These are phyloP conservation scores for Oenanthe sinensis DNA, from an alignment of 129 eudicot species.

Conservation along the genomic window DNA sequence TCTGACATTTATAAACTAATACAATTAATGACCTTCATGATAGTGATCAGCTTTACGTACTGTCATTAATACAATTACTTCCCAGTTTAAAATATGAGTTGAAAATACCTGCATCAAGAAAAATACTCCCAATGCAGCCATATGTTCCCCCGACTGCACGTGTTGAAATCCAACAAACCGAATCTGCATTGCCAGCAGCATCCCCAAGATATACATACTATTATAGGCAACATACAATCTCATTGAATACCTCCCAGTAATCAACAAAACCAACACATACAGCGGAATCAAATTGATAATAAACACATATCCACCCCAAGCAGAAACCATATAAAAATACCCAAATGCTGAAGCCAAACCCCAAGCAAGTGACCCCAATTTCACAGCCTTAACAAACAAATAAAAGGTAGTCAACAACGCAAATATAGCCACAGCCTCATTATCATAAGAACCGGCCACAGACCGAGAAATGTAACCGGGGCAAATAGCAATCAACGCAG, in stretches of 20 bases:
- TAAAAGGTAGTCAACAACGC: slow-evolving; percentile 83
- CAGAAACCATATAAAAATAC: slow-evolving; percentile 94
- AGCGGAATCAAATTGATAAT: slow-evolving; percentile 78
- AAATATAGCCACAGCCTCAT: slow-evolving; percentile 87
- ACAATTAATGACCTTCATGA: background rate
- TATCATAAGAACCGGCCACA: slow-evolving; percentile 90
- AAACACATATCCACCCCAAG: slow-evolving; percentile 99
- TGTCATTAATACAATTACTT: background rate
- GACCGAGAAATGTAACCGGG: slow-evolving; percentile 96
- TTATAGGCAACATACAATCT: slow-evolving; percentile 86
- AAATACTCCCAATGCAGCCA: slow-evolving; percentile 99
- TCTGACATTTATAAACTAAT: background rate
- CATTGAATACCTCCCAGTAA: slow-evolving; percentile 90
- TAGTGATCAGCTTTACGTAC: background rate
- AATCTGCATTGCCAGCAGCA: slow-evolving; percentile 95
- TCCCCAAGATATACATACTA: slow-evolving; percentile 86
- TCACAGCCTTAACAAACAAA: slow-evolving; percentile 90
- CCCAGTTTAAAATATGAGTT: background rate
- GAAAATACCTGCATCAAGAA: slow-evolving; percentile 81
- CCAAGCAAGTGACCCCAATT: slow-evolving; percentile 92
- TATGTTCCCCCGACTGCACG: slow-evolving; percentile 95
- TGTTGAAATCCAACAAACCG: slow-evolving; percentile 94
- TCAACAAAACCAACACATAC: slow-evolving; percentile 77
- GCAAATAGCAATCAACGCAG: slow-evolving; percentile 82
- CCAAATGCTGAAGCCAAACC: slow-evolving; percentile 85